Percentiles rank a stretch among this genome's conserved stretches.
phyloP scores from a whole-genome alignment of 345 rosid genomes.

The Moringa oleifera region DNA sequence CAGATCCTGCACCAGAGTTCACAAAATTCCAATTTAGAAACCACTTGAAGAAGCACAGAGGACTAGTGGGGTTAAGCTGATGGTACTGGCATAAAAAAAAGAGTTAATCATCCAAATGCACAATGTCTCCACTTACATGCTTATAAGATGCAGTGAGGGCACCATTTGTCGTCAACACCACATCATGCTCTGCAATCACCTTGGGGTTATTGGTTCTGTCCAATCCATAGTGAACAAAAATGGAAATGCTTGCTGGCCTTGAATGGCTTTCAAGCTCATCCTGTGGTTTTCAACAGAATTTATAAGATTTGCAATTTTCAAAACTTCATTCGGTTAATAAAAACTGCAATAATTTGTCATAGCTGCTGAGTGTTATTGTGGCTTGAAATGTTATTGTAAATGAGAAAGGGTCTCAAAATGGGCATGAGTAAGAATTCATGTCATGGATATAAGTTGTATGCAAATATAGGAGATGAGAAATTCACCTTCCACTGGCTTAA shows the following conservation, averaged over 20 bases:
- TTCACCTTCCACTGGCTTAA: conserved; percentile 72
- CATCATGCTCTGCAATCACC: conserved; percentile 44
- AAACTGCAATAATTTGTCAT: neutral
- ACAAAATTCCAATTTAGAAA: neutral
- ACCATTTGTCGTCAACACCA: conserved; percentile 70
- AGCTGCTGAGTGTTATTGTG: neutral
- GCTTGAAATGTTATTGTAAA: neutral
- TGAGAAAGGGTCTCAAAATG: neutral
- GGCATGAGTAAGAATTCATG: neutral
- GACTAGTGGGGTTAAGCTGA: neutral
- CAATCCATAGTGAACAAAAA: conserved; percentile 64
- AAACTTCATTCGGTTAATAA: neutral
- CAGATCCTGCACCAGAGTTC: conserved; percentile 27
- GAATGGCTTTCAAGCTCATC: conserved; percentile 73
- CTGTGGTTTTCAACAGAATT: conserved; percentile 21
- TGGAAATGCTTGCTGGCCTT: conserved; percentile 34
- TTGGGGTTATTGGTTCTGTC: conserved; percentile 45
- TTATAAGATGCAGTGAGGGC: conserved; percentile 53
- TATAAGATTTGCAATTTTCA: neutral
- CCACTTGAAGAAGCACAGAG: neutral
- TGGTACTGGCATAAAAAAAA: neutral
- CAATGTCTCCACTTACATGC: conserved; percentile 30
- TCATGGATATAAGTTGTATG: neutral
- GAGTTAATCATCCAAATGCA: neutral
- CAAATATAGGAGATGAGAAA: conserved; percentile 6